Evolutionary conservation across 148 eudicot genomes (phyloP), one percentile per base, ranked within the genome.

Genomic region (Rhododendron kiyosumense): DNA sequence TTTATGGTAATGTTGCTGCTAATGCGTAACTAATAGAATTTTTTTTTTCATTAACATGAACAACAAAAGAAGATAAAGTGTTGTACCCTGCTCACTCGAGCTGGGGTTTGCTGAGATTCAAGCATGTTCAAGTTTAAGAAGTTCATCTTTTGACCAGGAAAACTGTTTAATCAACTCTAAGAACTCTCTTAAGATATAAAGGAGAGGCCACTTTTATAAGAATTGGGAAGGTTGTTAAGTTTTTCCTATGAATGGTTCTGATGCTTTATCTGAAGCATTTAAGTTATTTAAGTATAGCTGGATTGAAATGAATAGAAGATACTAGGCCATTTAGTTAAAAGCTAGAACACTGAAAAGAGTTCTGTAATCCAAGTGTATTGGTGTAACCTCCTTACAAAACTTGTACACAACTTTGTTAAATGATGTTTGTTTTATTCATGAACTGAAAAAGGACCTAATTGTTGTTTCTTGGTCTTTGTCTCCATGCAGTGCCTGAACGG

Each of bases 401-500:
- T 73, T 75, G 78, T 5, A 36, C 46, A 34, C 24, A 36, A 17
- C 8, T 36, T 76, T 20, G 26, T 1, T 74, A 20, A 11, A 18
- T 28, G 0, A 1, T 7, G 4, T n/a, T 43, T 5, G 4, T 3
- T 45, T 46, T 13, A 45, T 41, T 78, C 57, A 4, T 79, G 26
- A 26, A n/a, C 6, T 13, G 32, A 45, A 24, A 46, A 78, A 3
- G 81, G 34, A 14, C 30, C 54, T n/a, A 26, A 79, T 48, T n/a
- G 28, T 12, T 51, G 82, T 79, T 49, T 79, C 63, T 79, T 13
- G 2, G 11, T 79, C 57, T 48, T 30, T 79, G 4, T 79, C 51
- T 49, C 6, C 41, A 28, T 1, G 82, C 82, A 79, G 82, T 79
- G 82, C 22, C 82, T 79, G n/a, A 79, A 79, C 34, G 22, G 61